Conservation (phyloP, 805 yeast species). For the Kodamaea laetipori region DNA sequence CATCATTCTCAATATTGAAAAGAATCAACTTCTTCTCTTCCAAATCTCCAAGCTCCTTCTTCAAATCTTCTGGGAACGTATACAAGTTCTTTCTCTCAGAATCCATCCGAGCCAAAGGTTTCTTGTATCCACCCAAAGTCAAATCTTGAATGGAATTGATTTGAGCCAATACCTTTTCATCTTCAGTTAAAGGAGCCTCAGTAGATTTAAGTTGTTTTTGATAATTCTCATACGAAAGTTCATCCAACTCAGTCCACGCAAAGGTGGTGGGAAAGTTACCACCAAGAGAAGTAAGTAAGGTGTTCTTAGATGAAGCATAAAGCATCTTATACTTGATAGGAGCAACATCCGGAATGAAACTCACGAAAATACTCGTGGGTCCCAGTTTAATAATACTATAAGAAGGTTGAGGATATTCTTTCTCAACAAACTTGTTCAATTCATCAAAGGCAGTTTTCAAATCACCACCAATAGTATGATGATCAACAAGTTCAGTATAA, state of each 20-base stretch:
- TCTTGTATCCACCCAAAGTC: conserved; percentile 28
- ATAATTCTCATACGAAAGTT: conserved; percentile 54
- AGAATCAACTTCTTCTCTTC: conserved; percentile 38
- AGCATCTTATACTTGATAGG: conserved; percentile 86
- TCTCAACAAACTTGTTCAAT: conserved; percentile 24
- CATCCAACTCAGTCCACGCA: conserved; percentile 59
- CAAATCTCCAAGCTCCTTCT: conserved; percentile 26
- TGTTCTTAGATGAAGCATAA: conserved; percentile 86
- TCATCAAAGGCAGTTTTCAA: conserved; percentile 21
- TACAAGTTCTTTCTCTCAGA: conserved; percentile 26
- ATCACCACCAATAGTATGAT: conserved; percentile 16
- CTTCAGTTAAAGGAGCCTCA: conserved; percentile 55
- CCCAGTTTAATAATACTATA: conserved; percentile 31
- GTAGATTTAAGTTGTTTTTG: conserved; percentile 19
- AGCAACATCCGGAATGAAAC: conserved; percentile 85
- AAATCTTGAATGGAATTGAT: conserved; percentile 42
- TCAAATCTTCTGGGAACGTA: conserved; percentile 29
- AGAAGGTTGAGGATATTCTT: conserved; percentile 37
- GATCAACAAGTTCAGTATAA: conserved; percentile 34
- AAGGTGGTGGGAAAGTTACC: conserved; percentile 49
- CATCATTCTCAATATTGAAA: conserved; percentile 55
- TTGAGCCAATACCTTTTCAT: conserved; percentile 53
- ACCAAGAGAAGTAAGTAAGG: conserved; percentile 75
- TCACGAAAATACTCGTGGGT: conserved; percentile 55
- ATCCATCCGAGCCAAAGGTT: conserved; percentile 39